These are phyloP conservation scores for Spathaspora boniae DNA, from an alignment of 805 yeast species.

Conservation along the genomic window DNA sequence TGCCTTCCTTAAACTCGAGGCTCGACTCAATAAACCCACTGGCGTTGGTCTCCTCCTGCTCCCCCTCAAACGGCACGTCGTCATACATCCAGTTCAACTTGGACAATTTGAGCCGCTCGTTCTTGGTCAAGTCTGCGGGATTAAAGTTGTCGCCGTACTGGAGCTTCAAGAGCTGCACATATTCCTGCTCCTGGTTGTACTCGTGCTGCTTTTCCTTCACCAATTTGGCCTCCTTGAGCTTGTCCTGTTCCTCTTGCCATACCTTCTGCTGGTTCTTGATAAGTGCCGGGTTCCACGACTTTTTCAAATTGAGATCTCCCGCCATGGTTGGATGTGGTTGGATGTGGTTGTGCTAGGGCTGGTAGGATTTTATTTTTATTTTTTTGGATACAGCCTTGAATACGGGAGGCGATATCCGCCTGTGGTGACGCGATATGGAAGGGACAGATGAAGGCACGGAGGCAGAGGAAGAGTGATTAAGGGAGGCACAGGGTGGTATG, in stretches of 20 bases:
- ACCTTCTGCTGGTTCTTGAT: slow-evolving; percentile 82
- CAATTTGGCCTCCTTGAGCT: slow-evolving; percentile 63
- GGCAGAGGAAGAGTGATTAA: too few species aligned
- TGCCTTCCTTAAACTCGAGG: slow-evolving; percentile 30
- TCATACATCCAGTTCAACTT: slow-evolving; percentile 89
- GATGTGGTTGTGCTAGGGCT: not conserved
- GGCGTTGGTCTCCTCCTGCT: slow-evolving; percentile 24
- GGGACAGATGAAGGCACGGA: too few species aligned
- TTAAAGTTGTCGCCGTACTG: slow-evolving; percentile 40
- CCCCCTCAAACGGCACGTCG: slow-evolving; percentile 36
- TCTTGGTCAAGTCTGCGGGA: slow-evolving; percentile 23
- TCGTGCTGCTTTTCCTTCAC: slow-evolving; percentile 64
- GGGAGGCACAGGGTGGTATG: too few species aligned
- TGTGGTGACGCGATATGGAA: too few species aligned
- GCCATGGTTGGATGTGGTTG: slow-evolving; percentile 40
- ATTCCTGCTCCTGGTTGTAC: slow-evolving; percentile 57
- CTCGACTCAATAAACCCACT: slow-evolving; percentile 35
- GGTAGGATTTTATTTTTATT: slow-evolving; percentile 2
- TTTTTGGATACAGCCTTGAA: not conserved
- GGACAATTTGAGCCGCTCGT: slow-evolving; percentile 34
- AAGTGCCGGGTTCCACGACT: slow-evolving; percentile 95
- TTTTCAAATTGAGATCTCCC: slow-evolving; percentile 82
- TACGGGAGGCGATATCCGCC: too few species aligned
- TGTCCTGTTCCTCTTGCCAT: slow-evolving; percentile 77
- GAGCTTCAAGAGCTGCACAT: slow-evolving; percentile 49